Evolutionary conservation across 768 basidiomycete genomes (phyloP).

Genomic region (Tylopilus felleus): DNA sequence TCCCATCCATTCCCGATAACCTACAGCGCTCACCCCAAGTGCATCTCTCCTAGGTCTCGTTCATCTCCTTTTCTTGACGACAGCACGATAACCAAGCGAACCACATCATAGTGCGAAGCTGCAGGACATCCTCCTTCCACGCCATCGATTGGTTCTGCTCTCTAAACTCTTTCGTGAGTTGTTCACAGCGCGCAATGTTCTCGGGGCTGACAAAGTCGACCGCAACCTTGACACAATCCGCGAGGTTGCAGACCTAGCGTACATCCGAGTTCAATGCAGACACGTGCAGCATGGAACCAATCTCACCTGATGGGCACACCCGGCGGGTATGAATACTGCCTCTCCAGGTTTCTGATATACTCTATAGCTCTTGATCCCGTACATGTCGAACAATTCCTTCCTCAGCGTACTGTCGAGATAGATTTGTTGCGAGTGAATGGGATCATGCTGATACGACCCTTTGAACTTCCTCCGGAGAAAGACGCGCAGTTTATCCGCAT

Average conservation of each 20-base stretch:
- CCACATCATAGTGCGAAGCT: slow-evolving; percentile 91
- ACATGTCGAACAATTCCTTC: slow-evolving; percentile 60
- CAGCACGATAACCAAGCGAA: slow-evolving; percentile 81
- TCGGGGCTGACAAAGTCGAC: slow-evolving; percentile 94
- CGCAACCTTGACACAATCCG: slow-evolving; percentile 96
- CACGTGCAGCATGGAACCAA: not conserved
- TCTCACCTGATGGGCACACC: slow-evolving; percentile 84
- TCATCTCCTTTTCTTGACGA: slow-evolving; percentile 44
- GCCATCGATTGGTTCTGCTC: slow-evolving; percentile 82
- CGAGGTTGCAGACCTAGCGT: slow-evolving; percentile 78
- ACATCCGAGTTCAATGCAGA: not conserved
- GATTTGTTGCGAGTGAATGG: slow-evolving; percentile 87
- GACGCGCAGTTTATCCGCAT: slow-evolving; percentile 70
- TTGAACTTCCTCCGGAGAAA: slow-evolving; percentile 70
- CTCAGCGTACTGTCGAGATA: slow-evolving; percentile 74
- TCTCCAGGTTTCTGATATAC: slow-evolving; percentile 91
- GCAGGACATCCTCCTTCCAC: slow-evolving; percentile 95
- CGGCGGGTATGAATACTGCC: slow-evolving; percentile 94
- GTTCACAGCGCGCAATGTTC: slow-evolving; percentile 83
- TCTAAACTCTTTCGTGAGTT: slow-evolving; percentile 84
- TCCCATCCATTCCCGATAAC: slow-evolving; percentile 14
- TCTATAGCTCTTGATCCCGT: slow-evolving; percentile 73
- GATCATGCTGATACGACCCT: slow-evolving; percentile 61
- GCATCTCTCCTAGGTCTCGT: slow-evolving; percentile 20
- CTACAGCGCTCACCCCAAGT: slow-evolving; percentile 16